Evolutionary conservation across 164 flowering plant species (phyloP).

Genomic region (Aristolochia californica): DNA sequence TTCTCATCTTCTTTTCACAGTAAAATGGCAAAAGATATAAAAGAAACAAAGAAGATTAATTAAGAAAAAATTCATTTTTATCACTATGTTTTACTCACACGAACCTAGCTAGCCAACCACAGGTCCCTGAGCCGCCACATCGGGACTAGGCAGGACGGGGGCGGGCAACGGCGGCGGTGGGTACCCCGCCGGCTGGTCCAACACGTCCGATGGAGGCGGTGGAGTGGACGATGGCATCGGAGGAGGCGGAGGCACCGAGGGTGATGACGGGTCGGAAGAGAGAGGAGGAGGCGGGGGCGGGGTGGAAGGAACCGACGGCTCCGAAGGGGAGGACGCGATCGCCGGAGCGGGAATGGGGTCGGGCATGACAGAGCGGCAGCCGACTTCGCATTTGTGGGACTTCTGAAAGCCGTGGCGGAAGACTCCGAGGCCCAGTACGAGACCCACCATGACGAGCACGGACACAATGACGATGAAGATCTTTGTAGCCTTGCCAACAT

Average conservation of each 20-base stretch:
- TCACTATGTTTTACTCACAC: not conserved
- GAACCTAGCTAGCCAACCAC: not conserved
- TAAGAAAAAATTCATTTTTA: too few relatives aligned
- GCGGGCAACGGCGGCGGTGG: constrained; percentile 2
- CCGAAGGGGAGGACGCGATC: constrained; percentile 16
- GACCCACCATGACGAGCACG: constrained; percentile 39
- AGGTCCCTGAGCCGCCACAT: constrained; percentile 8
- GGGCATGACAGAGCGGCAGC: constrained; percentile 15
- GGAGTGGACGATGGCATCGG: constrained; percentile 8
- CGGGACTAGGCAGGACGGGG: constrained; percentile 6
- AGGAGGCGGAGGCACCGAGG: constrained; percentile 6
- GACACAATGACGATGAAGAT: constrained; percentile 75
- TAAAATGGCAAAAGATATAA: too few relatives aligned
- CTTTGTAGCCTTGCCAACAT: constrained; percentile 89
- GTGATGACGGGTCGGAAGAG: constrained; percentile 16
- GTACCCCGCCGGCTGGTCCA: not conserved
- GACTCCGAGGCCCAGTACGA: constrained; percentile 50
- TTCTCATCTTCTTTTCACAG: too few relatives aligned
- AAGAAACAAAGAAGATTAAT: too few relatives aligned
- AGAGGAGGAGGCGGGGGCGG: constrained; percentile 9
- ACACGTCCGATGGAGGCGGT: constrained; percentile 8
- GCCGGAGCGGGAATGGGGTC: constrained; percentile 19
- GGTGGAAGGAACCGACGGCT: constrained; percentile 3
- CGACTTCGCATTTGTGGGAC: constrained; percentile 37
- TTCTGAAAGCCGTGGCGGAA: constrained; percentile 27